A percentile compares a stretch with the other conserved stretches of the same genome.
Conservation (phyloP, 352 stramenopile species). For the Saprolegnia parasitica region DNA sequence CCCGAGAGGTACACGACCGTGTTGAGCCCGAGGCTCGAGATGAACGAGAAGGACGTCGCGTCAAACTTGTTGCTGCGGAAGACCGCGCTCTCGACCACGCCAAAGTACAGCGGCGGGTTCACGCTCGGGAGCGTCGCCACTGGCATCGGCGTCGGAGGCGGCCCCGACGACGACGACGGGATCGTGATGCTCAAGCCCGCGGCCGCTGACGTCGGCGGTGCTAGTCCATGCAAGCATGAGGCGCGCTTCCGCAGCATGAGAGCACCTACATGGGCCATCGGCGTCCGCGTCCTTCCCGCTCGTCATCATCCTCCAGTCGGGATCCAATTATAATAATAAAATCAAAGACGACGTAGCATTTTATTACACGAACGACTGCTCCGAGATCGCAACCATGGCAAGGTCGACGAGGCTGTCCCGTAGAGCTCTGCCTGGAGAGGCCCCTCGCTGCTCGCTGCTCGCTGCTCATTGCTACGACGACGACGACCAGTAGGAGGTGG, state of each 20-base stretch:
- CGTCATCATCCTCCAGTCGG: not conserved
- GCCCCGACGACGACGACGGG: constrained; percentile 10
- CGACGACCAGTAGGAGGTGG: too few species aligned
- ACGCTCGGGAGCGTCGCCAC: constrained; percentile 63
- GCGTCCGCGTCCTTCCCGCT: not conserved
- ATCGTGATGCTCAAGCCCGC: constrained; percentile 24
- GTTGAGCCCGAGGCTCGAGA: constrained; percentile 72
- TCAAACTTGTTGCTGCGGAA: constrained; percentile 86
- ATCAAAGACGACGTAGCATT: not conserved
- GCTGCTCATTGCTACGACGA: too few species aligned
- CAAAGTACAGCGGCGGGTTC: constrained; percentile 82
- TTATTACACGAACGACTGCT: too few species aligned
- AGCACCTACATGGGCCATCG: not conserved
- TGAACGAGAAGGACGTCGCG: constrained; percentile 75
- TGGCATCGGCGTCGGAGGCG: constrained; percentile 29
- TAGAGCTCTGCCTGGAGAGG: too few species aligned
- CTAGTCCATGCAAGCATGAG: not conserved
- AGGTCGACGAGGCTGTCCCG: too few species aligned
- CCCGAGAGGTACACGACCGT: constrained; percentile 83
- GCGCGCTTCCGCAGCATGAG: not conserved
- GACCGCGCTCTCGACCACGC: constrained; percentile 82
- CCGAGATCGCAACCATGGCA: too few species aligned
- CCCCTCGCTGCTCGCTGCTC: too few species aligned
- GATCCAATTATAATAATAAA: not conserved
- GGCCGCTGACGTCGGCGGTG: not conserved